phyloP scores from a whole-genome alignment of 2,329 filamentous ascomycete genomes.

The Paecilomyces dactylethromorphus region DNA sequence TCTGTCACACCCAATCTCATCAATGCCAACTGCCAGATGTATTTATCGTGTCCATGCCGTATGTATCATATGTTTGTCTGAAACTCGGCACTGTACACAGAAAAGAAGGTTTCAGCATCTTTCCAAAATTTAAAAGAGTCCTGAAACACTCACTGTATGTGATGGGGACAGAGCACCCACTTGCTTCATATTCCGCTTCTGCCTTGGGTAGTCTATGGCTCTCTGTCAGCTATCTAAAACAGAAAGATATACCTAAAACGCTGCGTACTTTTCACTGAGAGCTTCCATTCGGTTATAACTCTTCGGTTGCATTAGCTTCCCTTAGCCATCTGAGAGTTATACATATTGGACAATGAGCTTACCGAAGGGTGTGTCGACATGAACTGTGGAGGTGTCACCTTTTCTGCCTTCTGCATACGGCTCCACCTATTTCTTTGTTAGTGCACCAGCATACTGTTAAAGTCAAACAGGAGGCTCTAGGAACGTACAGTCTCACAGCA shows the following conservation, averaged over 20 bases:
- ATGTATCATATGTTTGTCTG: constrained; percentile 9
- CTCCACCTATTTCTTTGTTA: constrained; percentile 33
- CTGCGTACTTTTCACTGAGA: constrained; percentile 45
- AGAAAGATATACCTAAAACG: background rate
- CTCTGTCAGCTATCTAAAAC: constrained; percentile 8
- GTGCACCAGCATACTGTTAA: constrained; percentile 3
- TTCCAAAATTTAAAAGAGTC: background rate
- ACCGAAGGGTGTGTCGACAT: constrained; percentile 55
- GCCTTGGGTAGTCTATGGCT: constrained; percentile 32
- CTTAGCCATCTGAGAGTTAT: background rate
- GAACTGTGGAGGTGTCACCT: constrained; percentile 47
- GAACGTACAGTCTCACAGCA: constrained; percentile 44
- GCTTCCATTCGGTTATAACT: constrained; percentile 50
- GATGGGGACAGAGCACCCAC: constrained; percentile 26
- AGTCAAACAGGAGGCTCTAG: background rate
- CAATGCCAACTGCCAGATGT: background rate
- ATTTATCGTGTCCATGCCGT: background rate
- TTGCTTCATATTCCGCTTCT: constrained; percentile 30
- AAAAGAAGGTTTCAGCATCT: constrained; percentile 6
- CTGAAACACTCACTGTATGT: constrained; percentile 18
- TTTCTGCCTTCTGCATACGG: constrained; percentile 44
- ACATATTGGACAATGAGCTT: constrained; percentile 5
- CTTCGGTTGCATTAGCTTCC: constrained; percentile 10
- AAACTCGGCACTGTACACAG: constrained; percentile 14
- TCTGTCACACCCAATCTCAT: background rate